These are phyloP conservation scores for Thalassiosira mediterranea DNA, from an alignment of 352 stramenopile genomes.

Conservation along the genomic window DNA sequence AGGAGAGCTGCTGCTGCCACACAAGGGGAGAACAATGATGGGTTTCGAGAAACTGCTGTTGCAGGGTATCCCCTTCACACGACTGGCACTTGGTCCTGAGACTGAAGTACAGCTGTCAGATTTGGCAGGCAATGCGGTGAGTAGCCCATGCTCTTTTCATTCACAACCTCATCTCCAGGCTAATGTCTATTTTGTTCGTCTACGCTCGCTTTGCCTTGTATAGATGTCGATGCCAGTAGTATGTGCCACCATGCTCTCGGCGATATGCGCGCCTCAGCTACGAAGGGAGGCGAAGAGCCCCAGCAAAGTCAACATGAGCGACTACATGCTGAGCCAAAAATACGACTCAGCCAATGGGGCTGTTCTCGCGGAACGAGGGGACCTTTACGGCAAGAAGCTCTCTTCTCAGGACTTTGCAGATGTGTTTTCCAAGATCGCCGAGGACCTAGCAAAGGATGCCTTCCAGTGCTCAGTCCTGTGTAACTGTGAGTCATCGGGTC, in stretches of 20 bases:
- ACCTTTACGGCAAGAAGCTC: slow-evolving; percentile 35
- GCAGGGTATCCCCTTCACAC: slow-evolving; percentile 82
- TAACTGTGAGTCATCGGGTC: slow-evolving; percentile 63
- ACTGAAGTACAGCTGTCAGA: slow-evolving; percentile 80
- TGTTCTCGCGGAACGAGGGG: slow-evolving; percentile 55
- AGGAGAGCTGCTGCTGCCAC: slow-evolving; percentile 63
- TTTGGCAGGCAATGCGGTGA: slow-evolving; percentile 80
- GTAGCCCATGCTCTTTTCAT: slow-evolving; percentile 10
- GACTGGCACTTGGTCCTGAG: slow-evolving; percentile 72
- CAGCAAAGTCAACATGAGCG: slow-evolving; percentile 35
- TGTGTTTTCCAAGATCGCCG: slow-evolving; percentile 48
- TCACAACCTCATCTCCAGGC: neutral
- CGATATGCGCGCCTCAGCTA: slow-evolving; percentile 52
- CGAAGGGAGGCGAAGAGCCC: slow-evolving; percentile 29
- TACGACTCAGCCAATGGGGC: slow-evolving; percentile 55
- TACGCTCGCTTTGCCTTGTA: neutral
- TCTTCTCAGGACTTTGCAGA: slow-evolving; percentile 37
- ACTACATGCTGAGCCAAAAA: slow-evolving; percentile 56
- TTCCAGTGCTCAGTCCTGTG: slow-evolving; percentile 62
- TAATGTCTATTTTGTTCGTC: slow-evolving; percentile 1
- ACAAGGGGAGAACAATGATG: slow-evolving; percentile 66
- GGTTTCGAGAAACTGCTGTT: slow-evolving; percentile 73
- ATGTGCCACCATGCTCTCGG: slow-evolving; percentile 68
- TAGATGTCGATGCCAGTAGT: slow-evolving; percentile 80
- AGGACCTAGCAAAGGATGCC: slow-evolving; percentile 38